Conservation (phyloP, 495 filamentous ascomycete species). For the Penicillium taxi region DNA sequence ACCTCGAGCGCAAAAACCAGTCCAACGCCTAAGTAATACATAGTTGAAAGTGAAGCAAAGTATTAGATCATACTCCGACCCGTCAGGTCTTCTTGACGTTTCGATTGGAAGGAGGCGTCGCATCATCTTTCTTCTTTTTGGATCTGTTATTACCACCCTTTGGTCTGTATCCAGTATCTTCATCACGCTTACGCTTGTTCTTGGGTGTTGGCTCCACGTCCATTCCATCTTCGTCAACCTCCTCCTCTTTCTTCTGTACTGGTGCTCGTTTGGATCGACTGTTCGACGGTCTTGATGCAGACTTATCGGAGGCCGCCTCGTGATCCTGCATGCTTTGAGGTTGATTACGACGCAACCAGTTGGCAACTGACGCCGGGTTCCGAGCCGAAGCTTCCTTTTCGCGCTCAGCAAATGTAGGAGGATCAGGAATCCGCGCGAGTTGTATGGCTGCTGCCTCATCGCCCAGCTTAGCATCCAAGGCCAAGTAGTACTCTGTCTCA, state of each 20-base stretch:
- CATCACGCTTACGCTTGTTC: slow-evolving; percentile 52
- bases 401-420: slow-evolving; percentile 37
- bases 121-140: slow-evolving; percentile 57
- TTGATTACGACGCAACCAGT: slow-evolving; percentile 79
- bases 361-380: slow-evolving; percentile 81
- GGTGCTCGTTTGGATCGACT: slow-evolving; percentile 35
- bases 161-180: slow-evolving; percentile 62
- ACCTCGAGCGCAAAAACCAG: too few relatives aligned
- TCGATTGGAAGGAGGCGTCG: slow-evolving; percentile 22
- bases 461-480: slow-evolving; percentile 59
- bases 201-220: slow-evolving; percentile 37
- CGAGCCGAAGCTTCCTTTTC: slow-evolving; percentile 55
- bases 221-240: slow-evolving; percentile 46
- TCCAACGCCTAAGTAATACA: too few relatives aligned
- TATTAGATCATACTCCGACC: not conserved
- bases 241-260: slow-evolving; percentile 42
- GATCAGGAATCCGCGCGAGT: slow-evolving; percentile 30
- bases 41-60: slow-evolving; percentile 3
- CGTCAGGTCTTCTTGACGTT: slow-evolving; percentile 27
- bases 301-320: slow-evolving; percentile 57
- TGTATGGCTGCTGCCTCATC: slow-evolving; percentile 34
- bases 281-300: slow-evolving; percentile 36
- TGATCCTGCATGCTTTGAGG: slow-evolving; percentile 76
- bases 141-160: slow-evolving; percentile 57
- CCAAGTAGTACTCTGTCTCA: slow-evolving; percentile 69